Base-by-base conservation (phyloP, 2,329 filamentous ascomycete genomes). In the Phoma sp. region DNA sequence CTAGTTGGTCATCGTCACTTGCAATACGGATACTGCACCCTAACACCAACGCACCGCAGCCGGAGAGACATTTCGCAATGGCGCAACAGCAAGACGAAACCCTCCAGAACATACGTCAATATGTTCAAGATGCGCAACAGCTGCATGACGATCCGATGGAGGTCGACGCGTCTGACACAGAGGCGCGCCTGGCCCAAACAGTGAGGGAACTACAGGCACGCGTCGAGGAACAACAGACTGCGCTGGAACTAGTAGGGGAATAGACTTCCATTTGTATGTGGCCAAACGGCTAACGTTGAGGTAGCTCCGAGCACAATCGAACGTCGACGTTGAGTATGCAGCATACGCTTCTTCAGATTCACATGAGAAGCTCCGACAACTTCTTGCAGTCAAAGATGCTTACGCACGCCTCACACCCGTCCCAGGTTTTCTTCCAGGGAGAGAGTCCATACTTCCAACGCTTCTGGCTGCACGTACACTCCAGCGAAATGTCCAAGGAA, bases 391-490 rank as follows among this genome's bases (percentile, higher is more conserved):
- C 68, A 87, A 85, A 64, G 77, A 80, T 44, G 89, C 89, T 3
- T 91, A 92, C 65, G 82, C 85, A 47, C 81, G 83, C 15, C 77
- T 92, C 41, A 82, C 85, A 12, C 77, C 83, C 38, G 80, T 82
- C 13, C 82, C 87, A 46, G 87, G 88, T 8, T 85, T 86, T 63
- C 77, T 94, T 21, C 90, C 91, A 2, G 80, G 82, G 22, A 78
- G 85, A 9, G 84, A 83, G 44, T 94, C 91, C 19, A 80, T 88
- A 6, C 75, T 95, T 6, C 89, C 90, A 3, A 85, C 87, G 6
- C 79, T 96, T 4, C 72, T 95, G 36, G 90, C 91, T 6, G 76
- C 92, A 49, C 86, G 88, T 46, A 86, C 84, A 64, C 87, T 88
- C 2, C 82, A 88, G 54, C 80, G 83, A 52, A 86, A 86, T 15